Conservation (phyloP, 2,329 filamentous ascomycete genomes). For the Pestalotiopsis sp. region DNA sequence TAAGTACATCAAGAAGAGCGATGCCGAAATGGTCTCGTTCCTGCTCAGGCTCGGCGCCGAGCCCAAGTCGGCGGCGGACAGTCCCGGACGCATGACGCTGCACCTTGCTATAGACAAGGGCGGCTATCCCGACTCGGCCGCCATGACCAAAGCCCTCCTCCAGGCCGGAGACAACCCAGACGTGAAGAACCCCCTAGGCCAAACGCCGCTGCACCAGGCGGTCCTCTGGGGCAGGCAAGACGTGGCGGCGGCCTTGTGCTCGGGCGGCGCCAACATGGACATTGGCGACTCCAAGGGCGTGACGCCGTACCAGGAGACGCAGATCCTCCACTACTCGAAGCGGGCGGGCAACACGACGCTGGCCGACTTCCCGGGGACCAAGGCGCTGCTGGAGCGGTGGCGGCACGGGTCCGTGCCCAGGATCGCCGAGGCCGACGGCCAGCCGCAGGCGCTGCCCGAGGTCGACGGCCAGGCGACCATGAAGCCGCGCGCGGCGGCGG, state of each 20-base stretch:
- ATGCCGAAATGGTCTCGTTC: constrained; percentile 14
- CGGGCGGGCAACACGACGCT: constrained; percentile 1
- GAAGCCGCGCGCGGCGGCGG: background rate
- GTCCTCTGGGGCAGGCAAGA: constrained; percentile 18
- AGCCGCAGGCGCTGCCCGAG: background rate
- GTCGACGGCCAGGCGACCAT: background rate
- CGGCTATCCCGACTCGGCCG: constrained; percentile 3
- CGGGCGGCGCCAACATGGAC: constrained; percentile 11
- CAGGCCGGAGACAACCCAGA: constrained; percentile 15
- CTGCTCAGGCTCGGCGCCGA: constrained; percentile 13
- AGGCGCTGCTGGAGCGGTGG: constrained; percentile 10
- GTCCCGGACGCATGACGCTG: constrained; percentile 7
- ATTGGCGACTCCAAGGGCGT: constrained; percentile 9
- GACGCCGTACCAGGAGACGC: constrained; percentile 14
- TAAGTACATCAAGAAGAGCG: constrained; percentile 3
- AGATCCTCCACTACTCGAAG: constrained; percentile 9
- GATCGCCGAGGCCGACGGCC: constrained; percentile 4
- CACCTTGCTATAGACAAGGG: constrained; percentile 13
- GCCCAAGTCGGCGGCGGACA: background rate
- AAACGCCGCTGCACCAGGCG: constrained; percentile 22
- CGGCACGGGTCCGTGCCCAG: background rate
- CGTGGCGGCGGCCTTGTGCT: constrained; percentile 12
- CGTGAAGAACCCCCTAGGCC: constrained; percentile 15
- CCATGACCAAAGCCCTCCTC: constrained; percentile 12
- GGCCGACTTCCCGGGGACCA: constrained; percentile 6